Conservation (phyloP, 345 rosid species). For the Pugionium cornutum region DNA sequence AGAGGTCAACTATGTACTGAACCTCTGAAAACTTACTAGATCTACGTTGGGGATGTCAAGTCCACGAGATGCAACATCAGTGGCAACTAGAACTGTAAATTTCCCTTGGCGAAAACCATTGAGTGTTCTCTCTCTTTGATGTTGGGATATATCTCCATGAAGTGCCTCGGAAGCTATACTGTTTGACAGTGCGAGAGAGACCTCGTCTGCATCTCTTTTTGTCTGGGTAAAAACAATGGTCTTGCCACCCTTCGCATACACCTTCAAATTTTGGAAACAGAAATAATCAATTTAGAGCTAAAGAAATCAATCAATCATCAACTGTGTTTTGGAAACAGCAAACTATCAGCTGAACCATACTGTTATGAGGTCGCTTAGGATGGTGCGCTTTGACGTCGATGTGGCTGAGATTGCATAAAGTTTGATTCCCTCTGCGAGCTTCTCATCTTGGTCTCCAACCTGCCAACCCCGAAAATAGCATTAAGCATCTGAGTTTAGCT, state of each 20-base stretch:
- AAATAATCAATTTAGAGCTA: not conserved
- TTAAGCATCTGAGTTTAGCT: constrained; percentile 15
- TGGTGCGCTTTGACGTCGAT: constrained; percentile 72
- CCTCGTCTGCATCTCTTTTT: constrained; percentile 96
- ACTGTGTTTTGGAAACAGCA: constrained; percentile 4
- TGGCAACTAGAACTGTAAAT: constrained; percentile 95
- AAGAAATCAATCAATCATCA: constrained; percentile 13
- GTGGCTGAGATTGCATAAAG: constrained; percentile 80
- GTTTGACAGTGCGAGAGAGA: constrained; percentile 70
- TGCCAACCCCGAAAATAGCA: constrained; percentile 28
- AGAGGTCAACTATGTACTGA: not conserved
- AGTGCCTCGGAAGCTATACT: constrained; percentile 94
- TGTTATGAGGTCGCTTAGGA: constrained; percentile 88
- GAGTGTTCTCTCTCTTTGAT: constrained; percentile 97
- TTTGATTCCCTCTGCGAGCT: constrained; percentile 93
- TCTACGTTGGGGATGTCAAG: constrained; percentile 98
- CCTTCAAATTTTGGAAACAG: constrained; percentile 42
- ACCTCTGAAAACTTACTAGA: constrained; percentile 53
- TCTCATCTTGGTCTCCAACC: constrained; percentile 97
- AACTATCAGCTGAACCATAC: constrained; percentile 45
- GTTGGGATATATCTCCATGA: constrained; percentile 99
- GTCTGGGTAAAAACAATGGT: constrained; percentile 97
- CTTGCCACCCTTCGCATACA: constrained; percentile 95
- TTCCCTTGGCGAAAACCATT: constrained; percentile 94
- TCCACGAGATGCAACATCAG: constrained; percentile 97